Evolutionary conservation across 2,329 filamentous ascomycete genomes (phyloP), one percentile per base, ranked within the genome.

Genomic region (Epichloe sp.): DNA sequence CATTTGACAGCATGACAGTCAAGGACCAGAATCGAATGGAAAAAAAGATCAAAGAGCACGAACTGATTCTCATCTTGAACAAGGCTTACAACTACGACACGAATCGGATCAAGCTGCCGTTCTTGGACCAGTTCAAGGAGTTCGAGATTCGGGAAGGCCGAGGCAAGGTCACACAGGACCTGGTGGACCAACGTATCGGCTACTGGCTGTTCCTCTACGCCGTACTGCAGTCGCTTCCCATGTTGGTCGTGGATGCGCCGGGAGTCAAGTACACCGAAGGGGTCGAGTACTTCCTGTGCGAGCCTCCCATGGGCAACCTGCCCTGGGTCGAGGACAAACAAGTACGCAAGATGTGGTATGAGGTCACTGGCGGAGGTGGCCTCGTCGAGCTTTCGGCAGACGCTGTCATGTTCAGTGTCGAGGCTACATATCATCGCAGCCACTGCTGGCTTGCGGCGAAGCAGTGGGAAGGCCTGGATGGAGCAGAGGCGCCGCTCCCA

Each of bases 201-300:
- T 81, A 85, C 63, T 93, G 86, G 86, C 72, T 93, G 48, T 90
- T 91, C 69, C 71, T 90, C 52, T 91, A 91, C 62, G 82, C 80
- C 6, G 79, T 88, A 8, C 73, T 91, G 7, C 86, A 93, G 66
- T 83, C 83, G 2, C 72, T 91, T 23, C 87, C 87, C 4, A 82
- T 88, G 74, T 72, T 91, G 11, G 84, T 87, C 1, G 75, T 88
- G 36, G 87, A 93, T 63, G 85, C 84, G 0, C 84, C 85, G 0
- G 82, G 77, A 10, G 69, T 90, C 44, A 77, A 76, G 50, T 82
- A 77, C 63, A 84, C 80, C 0, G 79, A 88, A 48, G 82, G 78
- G 1, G 84, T 88, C 2, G 87, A 91, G 64, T 88, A 91, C 67
- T 93, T 91, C 70, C 72, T 91, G 31, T 90, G 86, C 64, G 76